A percentile compares a stretch with the other conserved stretches of the same genome.
These are phyloP conservation scores for Starmera amethionina DNA, from an alignment of 805 yeast species.

Conservation along the genomic window DNA sequence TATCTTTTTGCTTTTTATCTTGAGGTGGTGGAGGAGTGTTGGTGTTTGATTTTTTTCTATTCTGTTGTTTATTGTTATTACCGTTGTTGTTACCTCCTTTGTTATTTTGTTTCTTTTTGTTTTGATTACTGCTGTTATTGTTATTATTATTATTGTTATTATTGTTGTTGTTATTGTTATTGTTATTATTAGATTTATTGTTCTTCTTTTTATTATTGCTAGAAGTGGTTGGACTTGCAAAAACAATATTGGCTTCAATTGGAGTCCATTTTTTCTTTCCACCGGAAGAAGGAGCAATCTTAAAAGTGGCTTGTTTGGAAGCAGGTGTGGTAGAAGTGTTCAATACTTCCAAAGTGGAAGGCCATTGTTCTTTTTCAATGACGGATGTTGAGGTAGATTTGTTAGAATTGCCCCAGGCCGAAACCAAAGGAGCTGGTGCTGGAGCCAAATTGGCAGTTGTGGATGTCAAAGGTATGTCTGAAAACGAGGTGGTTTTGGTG, in stretches of 20 bases:
- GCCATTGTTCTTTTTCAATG: slow-evolving; percentile 13
- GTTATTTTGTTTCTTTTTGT: background rate
- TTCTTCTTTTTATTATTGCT: slow-evolving; percentile 1
- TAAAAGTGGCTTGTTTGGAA: background rate
- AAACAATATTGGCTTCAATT: slow-evolving; percentile 42
- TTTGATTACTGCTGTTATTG: background rate
- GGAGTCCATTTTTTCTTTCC: slow-evolving; percentile 62
- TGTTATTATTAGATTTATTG: background rate
- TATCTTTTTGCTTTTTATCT: background rate
- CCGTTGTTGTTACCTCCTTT: slow-evolving; percentile 1
- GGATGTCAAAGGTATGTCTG: background rate
- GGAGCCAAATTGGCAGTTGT: slow-evolving; percentile 16
- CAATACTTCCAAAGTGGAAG: slow-evolving; percentile 5
- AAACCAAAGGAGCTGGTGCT: slow-evolving; percentile 18
- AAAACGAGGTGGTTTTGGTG: background rate
- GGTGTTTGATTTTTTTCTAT: background rate
- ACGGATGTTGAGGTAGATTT: background rate
- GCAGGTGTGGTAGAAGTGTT: background rate
- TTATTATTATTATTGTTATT: background rate
- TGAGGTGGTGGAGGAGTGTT: background rate
- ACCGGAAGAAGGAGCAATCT: slow-evolving; percentile 4
- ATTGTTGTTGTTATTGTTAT: slow-evolving; percentile 3
- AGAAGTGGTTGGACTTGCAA: slow-evolving; percentile 13
- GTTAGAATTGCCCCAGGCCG: slow-evolving; percentile 15
- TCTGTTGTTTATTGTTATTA: slow-evolving; percentile 1